Base-by-base conservation (phyloP, 257 asterid genomes). In the Solanum chiquidenum region DNA sequence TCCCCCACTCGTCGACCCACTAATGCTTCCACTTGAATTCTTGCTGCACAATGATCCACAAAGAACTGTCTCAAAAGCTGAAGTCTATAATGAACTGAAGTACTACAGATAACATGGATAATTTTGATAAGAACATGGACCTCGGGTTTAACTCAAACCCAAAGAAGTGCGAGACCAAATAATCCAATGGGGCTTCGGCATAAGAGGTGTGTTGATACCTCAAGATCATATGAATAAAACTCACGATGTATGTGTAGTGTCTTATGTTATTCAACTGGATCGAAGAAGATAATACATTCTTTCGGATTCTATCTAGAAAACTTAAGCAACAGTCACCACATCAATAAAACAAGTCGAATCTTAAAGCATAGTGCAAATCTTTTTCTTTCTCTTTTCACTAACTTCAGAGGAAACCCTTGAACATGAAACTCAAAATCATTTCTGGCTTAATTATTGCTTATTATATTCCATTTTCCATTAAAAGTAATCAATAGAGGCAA, bases 1-100 rank as follows among this genome's bases (percentile, higher is more conserved):
- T 4, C 88, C 35, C 44, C 79, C 80, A 69, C 46, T 86, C 18
- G 52, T 66, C 9, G 94, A 83, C 23, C 95, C 95, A 21, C 90
- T 90, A 23, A 87, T 21, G 89, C 87, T 94, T 44, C 93, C 94
- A 29, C 62, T 84, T 9, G 87, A 7, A 62, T 87, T 73, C 83
- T 74, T 84, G 89, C 86, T 79, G 90, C 89, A 89, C 72, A 44
- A 49, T 33, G 25, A 68, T 25, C 75, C 46, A 87, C 62, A 87
- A 83, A 12, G 3, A 42, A 40, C 29, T 60, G 40, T 44, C 64
- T 55, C 64, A 55, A 86, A 86, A 25, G 3, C 72, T 34, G 21
- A 77, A 86, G 73, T 75, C 76, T 11, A 42, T 46, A 27, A 52
- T 3, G 85, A 5, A 80, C 0, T 20, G 16, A 46, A 80, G 58